Conservation (phyloP, 148 eudicot genomes). For the Rhododendron vialii region DNA sequence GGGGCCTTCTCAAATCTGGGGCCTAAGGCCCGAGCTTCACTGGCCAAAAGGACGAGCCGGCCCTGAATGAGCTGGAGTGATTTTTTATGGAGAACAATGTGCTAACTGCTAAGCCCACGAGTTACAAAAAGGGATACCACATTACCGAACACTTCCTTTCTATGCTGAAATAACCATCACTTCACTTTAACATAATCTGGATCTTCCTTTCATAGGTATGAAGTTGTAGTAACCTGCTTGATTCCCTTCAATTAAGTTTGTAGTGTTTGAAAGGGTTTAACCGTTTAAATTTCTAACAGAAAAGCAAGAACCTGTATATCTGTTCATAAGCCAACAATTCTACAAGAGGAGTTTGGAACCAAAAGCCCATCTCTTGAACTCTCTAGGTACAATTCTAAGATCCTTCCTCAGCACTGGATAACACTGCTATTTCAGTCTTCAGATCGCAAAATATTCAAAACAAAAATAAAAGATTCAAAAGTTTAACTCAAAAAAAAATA, state of each 20-base stretch:
- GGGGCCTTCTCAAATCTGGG: background rate
- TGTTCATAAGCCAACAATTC: background rate
- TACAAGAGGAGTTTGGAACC: background rate
- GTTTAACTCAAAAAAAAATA: no score
- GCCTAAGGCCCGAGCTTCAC: background rate
- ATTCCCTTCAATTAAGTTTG: background rate
- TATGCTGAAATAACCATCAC: background rate
- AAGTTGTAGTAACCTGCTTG: background rate
- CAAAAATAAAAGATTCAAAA: background rate
- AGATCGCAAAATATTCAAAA: background rate
- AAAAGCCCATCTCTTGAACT: background rate
- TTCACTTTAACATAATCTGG: background rate
- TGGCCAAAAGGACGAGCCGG: background rate
- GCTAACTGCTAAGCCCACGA: background rate
- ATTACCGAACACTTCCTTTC: background rate
- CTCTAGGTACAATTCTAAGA: background rate
- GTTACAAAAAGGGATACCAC: background rate
- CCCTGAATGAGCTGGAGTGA: background rate
- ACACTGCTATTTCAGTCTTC: background rate
- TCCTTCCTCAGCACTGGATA: background rate
- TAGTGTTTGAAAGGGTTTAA: background rate
- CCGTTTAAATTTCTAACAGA: background rate
- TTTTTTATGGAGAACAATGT: background rate
- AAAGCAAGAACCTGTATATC: background rate
- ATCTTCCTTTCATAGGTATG: background rate